A percentile compares a stretch with the other conserved stretches of the same genome.
phyloP scores from a whole-genome alignment of 768 basidiomycete species.

The Tulasnella sp. region DNA sequence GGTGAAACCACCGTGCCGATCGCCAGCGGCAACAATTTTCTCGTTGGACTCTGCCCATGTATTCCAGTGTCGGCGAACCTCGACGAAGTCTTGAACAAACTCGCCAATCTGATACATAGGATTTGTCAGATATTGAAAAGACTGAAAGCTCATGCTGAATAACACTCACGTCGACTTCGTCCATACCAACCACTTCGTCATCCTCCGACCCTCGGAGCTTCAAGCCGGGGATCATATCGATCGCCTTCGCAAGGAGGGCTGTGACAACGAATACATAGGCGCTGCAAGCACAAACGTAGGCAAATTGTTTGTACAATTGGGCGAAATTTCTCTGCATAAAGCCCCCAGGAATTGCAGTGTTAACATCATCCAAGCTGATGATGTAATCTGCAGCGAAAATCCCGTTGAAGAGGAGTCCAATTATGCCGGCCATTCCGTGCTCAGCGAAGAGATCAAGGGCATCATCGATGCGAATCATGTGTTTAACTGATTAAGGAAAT shows the following conservation, averaged over 20 bases:
- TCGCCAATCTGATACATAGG: conserved; percentile 14
- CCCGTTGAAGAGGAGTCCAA: conserved; percentile 59
- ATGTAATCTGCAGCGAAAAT: conserved; percentile 59
- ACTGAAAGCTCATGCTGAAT: background rate
- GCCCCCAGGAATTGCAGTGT: conserved; percentile 40
- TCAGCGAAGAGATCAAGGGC: conserved; percentile 86
- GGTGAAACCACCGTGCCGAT: conserved; percentile 17
- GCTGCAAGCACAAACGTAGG: conserved; percentile 45
- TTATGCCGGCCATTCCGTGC: conserved; percentile 74
- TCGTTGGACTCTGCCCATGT: conserved; percentile 11
- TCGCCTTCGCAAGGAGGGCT: conserved; percentile 41
- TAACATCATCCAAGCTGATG: conserved; percentile 57
- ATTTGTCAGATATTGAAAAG: background rate
- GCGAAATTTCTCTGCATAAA: conserved; percentile 63
- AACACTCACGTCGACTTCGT: conserved; percentile 50
- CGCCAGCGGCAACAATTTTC: conserved; percentile 12
- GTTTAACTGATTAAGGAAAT: conserved; percentile 40
- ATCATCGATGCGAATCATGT: conserved; percentile 62
- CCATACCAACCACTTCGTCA: conserved; percentile 51
- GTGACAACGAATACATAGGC: conserved; percentile 43
- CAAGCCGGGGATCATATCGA: conserved; percentile 48
- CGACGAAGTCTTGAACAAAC: conserved; percentile 21
- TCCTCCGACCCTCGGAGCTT: conserved; percentile 40
- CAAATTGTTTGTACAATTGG: conserved; percentile 67
- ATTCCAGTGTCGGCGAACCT: conserved; percentile 16